These are phyloP conservation scores for Colletotrichum lentis DNA, from an alignment of 2,329 filamentous ascomycete species.

Conservation along the genomic window DNA sequence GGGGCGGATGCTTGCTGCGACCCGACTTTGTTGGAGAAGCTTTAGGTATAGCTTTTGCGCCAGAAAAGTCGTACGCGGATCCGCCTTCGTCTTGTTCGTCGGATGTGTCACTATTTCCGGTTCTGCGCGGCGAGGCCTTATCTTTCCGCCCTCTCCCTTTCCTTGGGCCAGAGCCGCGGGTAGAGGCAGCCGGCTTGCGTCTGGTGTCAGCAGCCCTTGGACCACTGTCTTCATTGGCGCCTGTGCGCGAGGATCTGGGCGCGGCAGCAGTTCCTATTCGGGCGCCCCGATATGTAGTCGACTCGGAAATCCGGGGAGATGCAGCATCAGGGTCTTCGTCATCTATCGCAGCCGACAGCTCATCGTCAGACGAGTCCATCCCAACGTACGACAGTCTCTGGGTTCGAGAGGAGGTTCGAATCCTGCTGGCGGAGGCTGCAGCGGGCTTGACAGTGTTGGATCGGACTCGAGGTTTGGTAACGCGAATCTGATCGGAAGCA, in stretches of 20 bases:
- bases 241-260: neutral
- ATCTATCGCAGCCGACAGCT: constrained; percentile 6
- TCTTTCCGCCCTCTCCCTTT: neutral
- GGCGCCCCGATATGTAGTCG: neutral
- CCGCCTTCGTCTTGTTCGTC: constrained; percentile 2
- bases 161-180: neutral
- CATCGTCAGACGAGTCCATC: constrained; percentile 18
- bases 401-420: constrained; percentile 14
- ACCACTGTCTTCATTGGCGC: neutral
- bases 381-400: constrained; percentile 10
- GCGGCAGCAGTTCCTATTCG: neutral
- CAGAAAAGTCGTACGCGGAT: neutral
- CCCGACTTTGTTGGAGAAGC: neutral
- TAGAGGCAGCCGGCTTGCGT: neutral
- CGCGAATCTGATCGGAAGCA: constrained; percentile 2
- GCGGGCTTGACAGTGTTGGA: neutral
- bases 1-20: neutral
- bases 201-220: neutral
- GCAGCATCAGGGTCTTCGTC: constrained; percentile 7
- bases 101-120: constrained; percentile 1
- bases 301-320: neutral
- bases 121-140: neutral
- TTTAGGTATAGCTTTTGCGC: neutral
- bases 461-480: constrained; percentile 14
- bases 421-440: neutral